Evolutionary conservation across 345 rosid species (phyloP).

Genomic region (Orychophragmus violaceus): DNA sequence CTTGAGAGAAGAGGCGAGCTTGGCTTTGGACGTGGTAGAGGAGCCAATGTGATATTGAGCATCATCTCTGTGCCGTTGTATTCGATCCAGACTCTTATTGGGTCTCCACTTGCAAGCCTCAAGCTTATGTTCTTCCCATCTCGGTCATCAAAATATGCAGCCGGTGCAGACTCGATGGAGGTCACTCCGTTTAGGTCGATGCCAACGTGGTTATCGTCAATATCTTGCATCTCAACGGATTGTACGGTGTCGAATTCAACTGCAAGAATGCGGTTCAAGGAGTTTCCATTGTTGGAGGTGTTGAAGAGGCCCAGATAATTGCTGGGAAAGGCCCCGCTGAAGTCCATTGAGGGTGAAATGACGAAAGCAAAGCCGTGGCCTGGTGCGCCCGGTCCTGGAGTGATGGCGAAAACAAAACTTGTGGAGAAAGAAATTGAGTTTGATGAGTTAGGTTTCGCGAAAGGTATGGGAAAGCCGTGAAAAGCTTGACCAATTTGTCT

Average conservation of each 20-base stretch:
- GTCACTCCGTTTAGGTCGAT: constrained; percentile 41
- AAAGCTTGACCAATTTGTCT: constrained; percentile 41
- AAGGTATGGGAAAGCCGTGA: constrained; percentile 30
- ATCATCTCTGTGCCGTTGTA: constrained; percentile 35
- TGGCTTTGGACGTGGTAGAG: constrained; percentile 31
- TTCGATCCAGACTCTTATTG: constrained; percentile 59
- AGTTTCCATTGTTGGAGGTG: constrained; percentile 24
- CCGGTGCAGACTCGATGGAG: constrained; percentile 34
- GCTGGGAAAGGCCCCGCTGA: not conserved
- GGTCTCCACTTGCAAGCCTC: constrained; percentile 35
- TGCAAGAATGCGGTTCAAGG: constrained; percentile 42
- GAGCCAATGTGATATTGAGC: constrained; percentile 47
- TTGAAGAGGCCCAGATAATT: constrained; percentile 51
- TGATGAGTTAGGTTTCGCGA: constrained; percentile 12
- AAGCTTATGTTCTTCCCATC: constrained; percentile 26
- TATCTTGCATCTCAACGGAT: constrained; percentile 39
- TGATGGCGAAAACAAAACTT: constrained; percentile 38
- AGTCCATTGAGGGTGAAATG: constrained; percentile 32
- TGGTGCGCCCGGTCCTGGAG: constrained; percentile 13
- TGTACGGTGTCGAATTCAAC: constrained; percentile 52
- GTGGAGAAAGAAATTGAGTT: constrained; percentile 33
- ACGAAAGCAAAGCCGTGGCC: constrained; percentile 45
- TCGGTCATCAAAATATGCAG: constrained; percentile 33
- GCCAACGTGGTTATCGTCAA: constrained; percentile 52
- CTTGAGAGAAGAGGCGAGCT: constrained; percentile 43